phyloP scores from a whole-genome alignment of 768 basidiomycete genomes.

The Tricholoma terreum region DNA sequence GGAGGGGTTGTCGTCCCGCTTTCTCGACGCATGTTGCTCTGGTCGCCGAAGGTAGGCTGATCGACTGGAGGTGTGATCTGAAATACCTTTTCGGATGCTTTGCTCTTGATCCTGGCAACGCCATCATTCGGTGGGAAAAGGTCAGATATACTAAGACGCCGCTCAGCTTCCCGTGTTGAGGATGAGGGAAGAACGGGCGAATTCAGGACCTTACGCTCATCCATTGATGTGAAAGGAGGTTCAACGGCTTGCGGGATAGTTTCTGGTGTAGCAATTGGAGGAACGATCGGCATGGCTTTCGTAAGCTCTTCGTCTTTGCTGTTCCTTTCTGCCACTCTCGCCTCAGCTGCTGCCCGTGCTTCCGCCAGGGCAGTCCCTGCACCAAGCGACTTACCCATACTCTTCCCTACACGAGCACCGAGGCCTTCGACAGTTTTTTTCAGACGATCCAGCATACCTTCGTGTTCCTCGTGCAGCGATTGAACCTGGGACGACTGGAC shows the following conservation, averaged over 20 bases:
- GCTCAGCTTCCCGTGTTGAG: constrained; percentile 16
- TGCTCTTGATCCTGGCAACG: constrained; percentile 31
- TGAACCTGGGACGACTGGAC: neutral
- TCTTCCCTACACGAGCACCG: constrained; percentile 55
- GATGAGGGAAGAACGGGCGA: neutral
- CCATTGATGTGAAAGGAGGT: neutral
- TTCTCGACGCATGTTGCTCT: constrained; percentile 18
- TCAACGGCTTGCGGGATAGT: neutral
- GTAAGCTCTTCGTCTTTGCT: constrained; percentile 41
- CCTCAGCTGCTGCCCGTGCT: constrained; percentile 66
- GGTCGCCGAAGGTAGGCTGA: constrained; percentile 3
- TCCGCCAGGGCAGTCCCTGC: constrained; percentile 60
- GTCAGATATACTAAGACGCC: constrained; percentile 59
- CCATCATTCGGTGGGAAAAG: constrained; percentile 42
- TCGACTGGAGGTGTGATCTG: constrained; percentile 16
- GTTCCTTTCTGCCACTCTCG: constrained; percentile 63
- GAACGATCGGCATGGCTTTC: constrained; percentile 13
- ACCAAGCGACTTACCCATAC: constrained; percentile 61
- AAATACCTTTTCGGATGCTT: constrained; percentile 25
- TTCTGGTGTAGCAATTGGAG: constrained; percentile 12
- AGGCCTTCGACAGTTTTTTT: constrained; percentile 72
- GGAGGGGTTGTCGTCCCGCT: constrained; percentile 57
- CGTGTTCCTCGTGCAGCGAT: constrained; percentile 21
- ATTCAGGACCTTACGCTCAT: neutral
- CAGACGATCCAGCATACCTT: constrained; percentile 59